A percentile compares a stretch with the other conserved stretches of the same genome.
These are phyloP conservation scores for Arxiozyma bovina DNA, from an alignment of 1,139 yeast species.

Conservation along the genomic window DNA sequence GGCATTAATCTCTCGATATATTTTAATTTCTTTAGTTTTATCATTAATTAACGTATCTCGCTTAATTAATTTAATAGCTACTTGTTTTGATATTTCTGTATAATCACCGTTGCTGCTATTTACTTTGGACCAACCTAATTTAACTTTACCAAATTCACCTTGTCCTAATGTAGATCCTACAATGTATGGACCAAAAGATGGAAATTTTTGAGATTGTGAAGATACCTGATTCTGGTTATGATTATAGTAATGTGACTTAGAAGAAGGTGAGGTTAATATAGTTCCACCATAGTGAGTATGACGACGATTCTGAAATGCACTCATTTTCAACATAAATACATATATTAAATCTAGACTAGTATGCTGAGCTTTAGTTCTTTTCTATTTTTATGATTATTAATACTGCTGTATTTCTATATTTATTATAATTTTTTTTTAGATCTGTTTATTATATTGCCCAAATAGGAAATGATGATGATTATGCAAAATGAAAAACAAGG, in stretches of 20 bases:
- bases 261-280: conserved; percentile 7
- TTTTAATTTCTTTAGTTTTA: conserved; percentile 75
- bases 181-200: conserved; percentile 68
- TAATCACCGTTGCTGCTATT: conserved; percentile 4
- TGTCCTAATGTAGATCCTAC: conserved; percentile 91
- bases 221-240: conserved; percentile 4
- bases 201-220: conserved; percentile 35
- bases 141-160: conserved; percentile 96
- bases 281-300: conserved; percentile 24
- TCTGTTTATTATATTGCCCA: neutral
- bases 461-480: neutral
- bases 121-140: conserved; percentile 70
- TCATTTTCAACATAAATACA: neutral
- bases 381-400: too few relatives aligned
- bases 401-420: too few relatives aligned
- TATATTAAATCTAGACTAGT: neutral
- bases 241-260: neutral
- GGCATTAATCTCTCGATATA: conserved; percentile 88
- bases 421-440: too few relatives aligned
- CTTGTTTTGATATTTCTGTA: conserved; percentile 55
- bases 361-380: neutral
- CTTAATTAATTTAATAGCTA: conserved; percentile 85
- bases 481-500: neutral
- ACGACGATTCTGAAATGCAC: conserved; percentile 7
- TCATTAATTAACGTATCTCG: conserved; percentile 78